phyloP scores from a whole-genome alignment of 768 basidiomycete genomes.

The Termitomyces eurrhizus region DNA sequence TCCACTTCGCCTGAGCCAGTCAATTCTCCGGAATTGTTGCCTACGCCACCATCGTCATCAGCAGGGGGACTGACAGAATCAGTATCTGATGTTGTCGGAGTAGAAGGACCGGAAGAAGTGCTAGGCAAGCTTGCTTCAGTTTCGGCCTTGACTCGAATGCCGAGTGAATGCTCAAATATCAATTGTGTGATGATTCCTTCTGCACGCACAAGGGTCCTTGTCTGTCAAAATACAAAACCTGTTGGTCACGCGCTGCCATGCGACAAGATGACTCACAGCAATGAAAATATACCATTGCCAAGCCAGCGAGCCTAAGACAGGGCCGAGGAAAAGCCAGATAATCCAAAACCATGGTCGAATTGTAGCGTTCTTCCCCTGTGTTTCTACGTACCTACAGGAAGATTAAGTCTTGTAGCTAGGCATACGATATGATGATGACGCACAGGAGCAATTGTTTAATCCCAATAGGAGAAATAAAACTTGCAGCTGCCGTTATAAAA shows the following conservation, averaged over 20 bases:
- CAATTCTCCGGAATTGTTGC: slow-evolving; percentile 3
- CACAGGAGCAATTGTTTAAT: slow-evolving; percentile 39
- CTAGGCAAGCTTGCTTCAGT: slow-evolving; percentile 13
- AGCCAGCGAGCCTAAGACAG: slow-evolving; percentile 35
- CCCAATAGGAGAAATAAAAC: slow-evolving; percentile 35
- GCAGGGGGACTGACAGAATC: slow-evolving; percentile 8
- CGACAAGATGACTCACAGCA: slow-evolving; percentile 26
- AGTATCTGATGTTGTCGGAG: slow-evolving; percentile 14
- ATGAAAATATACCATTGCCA: slow-evolving; percentile 54
- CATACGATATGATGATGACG: slow-evolving; percentile 3
- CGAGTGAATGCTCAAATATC: slow-evolving; percentile 45
- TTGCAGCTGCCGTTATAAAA: slow-evolving; percentile 20
- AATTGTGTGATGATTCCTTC: slow-evolving; percentile 43
- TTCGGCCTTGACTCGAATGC: slow-evolving; percentile 56
- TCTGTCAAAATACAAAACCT: slow-evolving; percentile 26
- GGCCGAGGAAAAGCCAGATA: slow-evolving; percentile 43
- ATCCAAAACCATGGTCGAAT: slow-evolving; percentile 74
- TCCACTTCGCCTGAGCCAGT: slow-evolving; percentile 11
- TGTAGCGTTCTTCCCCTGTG: slow-evolving; percentile 38
- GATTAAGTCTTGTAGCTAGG: background rate
- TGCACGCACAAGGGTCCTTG: slow-evolving; percentile 40
- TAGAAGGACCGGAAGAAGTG: slow-evolving; percentile 7
- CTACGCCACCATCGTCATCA: slow-evolving; percentile 3
- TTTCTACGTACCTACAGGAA: slow-evolving; percentile 54
- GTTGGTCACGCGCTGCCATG: background rate